Evolutionary conservation across 2,329 filamentous ascomycete species (phyloP), one percentile per base, ranked within the genome.

Genomic region (Claviceps monticola): DNA sequence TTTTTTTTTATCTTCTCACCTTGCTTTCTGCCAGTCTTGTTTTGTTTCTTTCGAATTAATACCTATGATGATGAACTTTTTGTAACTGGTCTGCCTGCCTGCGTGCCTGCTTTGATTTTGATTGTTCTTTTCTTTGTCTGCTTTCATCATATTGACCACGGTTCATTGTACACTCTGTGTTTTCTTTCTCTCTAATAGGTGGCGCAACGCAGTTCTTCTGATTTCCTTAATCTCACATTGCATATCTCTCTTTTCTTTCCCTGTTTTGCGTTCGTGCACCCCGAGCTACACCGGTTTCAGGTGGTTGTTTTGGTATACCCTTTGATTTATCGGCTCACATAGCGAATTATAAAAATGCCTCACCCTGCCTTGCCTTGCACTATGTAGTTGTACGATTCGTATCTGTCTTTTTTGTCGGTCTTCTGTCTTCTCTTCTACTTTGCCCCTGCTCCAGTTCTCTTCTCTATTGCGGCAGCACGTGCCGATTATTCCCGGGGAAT

Each of bases 291-390:
- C 44, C n/a, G 29, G 21, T 53, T 34, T 34, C 11, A 34, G 29
- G 29, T 49, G 44, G 48, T 54, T 56, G 48, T 58, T 45, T 61
- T 58, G 55, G 59, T 60, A 63, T 64, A 55, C 53, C 64, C 62
- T 59, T 57, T 51, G 36, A 47, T 51, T 51, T 37, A 47, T 50
- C 47, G 51, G 48, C 47, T 52, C 45, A 26, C 23, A 43, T 46
- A 48, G 37, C 48, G 43, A 47, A 29, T 38, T 46, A 43, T 44
- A 47, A 34, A 43, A 37, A 44, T n/a, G 37, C 45, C 9, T 26
- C 21, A 23, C 43, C 5, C 8, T n/a, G 47, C 26, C 42, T 47
- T 39, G 38, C 46, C 23, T 14, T 21, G 37, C 41, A 26, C 48
- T 6, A 36, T 44, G 21, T 19, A 41, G 29, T 34, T 16, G 21